These are phyloP conservation scores for Coccomyxa subellipsoidea DNA, from an alignment of 163 green algal genomes.

Conservation along the genomic window DNA sequence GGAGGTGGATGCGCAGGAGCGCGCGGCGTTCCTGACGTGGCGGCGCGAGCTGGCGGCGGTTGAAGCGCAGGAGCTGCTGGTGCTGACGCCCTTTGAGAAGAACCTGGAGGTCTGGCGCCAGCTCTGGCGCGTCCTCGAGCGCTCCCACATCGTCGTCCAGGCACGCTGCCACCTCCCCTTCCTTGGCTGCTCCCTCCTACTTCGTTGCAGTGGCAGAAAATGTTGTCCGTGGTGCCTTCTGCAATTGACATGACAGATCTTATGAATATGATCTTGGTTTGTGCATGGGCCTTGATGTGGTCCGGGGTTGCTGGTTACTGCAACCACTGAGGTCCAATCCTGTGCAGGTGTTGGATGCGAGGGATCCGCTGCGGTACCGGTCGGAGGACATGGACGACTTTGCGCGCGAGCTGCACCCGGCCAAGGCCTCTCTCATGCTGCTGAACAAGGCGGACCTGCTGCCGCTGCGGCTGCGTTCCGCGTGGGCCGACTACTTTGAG, in stretches of 20 bases:
- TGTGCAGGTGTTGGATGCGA: conserved; percentile 88
- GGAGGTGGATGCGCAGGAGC: conserved; percentile 78
- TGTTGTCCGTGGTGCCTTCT: background rate
- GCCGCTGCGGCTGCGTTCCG: conserved; percentile 48
- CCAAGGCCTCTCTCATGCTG: conserved; percentile 74
- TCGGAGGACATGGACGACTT: conserved; percentile 81
- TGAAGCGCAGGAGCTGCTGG: conserved; percentile 83
- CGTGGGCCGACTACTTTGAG: conserved; percentile 84
- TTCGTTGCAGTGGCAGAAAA: background rate
- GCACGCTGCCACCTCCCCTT: conserved; percentile 17
- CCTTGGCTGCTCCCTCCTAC: no score
- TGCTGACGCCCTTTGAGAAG: conserved; percentile 98
- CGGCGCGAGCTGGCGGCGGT: conserved; percentile 72
- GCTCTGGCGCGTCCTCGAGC: conserved; percentile 97
- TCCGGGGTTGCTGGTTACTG: background rate
- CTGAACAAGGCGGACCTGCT: conserved; percentile 97
- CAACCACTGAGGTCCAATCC: no score
- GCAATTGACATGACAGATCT: background rate
- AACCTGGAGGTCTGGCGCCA: conserved; percentile 98
- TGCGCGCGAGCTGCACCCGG: conserved; percentile 47
- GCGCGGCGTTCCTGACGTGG: conserved; percentile 85
- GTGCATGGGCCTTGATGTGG: no score
- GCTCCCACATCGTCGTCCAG: conserved; percentile 90
- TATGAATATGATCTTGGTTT: no score
- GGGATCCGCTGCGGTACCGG: conserved; percentile 92